Base-by-base conservation (phyloP, 1,284 basidiomycete species). In the Leccinum holopus region DNA sequence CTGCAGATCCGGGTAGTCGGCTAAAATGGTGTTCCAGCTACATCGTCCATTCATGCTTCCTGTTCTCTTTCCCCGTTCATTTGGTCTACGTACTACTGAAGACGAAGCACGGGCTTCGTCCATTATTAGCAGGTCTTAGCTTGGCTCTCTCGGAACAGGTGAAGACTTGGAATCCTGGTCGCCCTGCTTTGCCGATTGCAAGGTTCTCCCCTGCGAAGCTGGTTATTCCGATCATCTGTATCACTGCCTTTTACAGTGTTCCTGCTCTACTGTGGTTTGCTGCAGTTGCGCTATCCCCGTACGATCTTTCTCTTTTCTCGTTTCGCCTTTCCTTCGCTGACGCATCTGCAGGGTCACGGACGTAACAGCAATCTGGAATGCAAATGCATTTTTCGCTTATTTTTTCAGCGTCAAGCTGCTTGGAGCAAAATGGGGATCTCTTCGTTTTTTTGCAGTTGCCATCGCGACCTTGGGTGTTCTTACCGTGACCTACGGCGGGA, bases 311-410 rank as follows among this genome's bases (percentile, higher is more conserved):
- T 25, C 16, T 41, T n/a, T n/a, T 25, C 44, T 55, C 63, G n/a
- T 63, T 55, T 59, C 10, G 35, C 18, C 59, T 61, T 33, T 9
- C 56, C 53, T 59, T 64, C 55, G 67, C 63, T 65, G 35, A 65
- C 60, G 59, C 53, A 7, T 61, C n/a, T 60, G 7, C 67, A 92
- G 90, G 51, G 78, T 92, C 35, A 88, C 85, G 64, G 90, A 92
- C 74, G 85, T 93, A 35, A 92, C 91, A 37, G 91, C 91, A 12
- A 84, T 93, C 18, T 93, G 90, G 88, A 94, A 94, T 73, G 86
- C 89, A 9, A 92, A 92, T 70, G 90, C 91, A 4, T 91, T 94
- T 76, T 93, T 92, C 72, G 88, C 87, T 14, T 94, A 93, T 69
- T 68, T 91, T 41, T 81, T 94, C 68, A 82, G 86, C 8, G 85